Evolutionary conservation across 495 filamentous ascomycete genomes (phyloP), one percentile per base, ranked within the genome.

Genomic region (Xylaria intraflava): DNA sequence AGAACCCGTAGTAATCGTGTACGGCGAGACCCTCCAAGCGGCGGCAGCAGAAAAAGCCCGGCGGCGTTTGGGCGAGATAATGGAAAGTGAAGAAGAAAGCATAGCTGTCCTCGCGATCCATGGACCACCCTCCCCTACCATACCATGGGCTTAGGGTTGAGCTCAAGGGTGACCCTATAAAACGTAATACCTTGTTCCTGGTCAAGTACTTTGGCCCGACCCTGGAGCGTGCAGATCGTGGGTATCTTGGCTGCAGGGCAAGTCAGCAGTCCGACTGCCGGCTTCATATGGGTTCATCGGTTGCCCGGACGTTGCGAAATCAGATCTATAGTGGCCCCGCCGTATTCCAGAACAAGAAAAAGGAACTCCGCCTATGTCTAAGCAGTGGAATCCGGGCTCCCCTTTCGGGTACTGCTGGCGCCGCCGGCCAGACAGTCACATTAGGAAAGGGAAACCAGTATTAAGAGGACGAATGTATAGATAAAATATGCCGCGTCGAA

Each of bases 241-340:
- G 22, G 10, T 35, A 39, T 35, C 26, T 2, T n/a, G 35, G 43
- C 16, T 29, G 35, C 11, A 44, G 31, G 20, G 40, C 43, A 43
- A 44, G 39, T 29, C 40, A 52, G 39, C 38, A 43, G 49, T 40
- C 39, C 27, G 33, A 52, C 30, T 30, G 19, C 49, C 40, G n/a
- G 40, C 40, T 51, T 44, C 27, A 52, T 52, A 39, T 29, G 36
- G 7, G 35, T 46, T 46, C 14, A 14, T 46, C 42, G 42, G 31
- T 39, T 53, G 42, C 41, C 38, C 42, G 51, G 31, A 7, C 3
- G 35, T 39, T 38, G 42, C 23, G 19, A 53, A 53, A 53, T 53
- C 51, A 53, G 31, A 46, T 53, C 51, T 53, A 53, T 27, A 30
- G 31, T 46, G 24, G 12, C 51, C n/a, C n/a, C 41, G 30, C 40